A percentile compares a stretch with the other conserved stretches of the same genome.
Evolutionary conservation across 768 basidiomycete species (phyloP).

Genomic region (Podaxis carcinomalis): DNA sequence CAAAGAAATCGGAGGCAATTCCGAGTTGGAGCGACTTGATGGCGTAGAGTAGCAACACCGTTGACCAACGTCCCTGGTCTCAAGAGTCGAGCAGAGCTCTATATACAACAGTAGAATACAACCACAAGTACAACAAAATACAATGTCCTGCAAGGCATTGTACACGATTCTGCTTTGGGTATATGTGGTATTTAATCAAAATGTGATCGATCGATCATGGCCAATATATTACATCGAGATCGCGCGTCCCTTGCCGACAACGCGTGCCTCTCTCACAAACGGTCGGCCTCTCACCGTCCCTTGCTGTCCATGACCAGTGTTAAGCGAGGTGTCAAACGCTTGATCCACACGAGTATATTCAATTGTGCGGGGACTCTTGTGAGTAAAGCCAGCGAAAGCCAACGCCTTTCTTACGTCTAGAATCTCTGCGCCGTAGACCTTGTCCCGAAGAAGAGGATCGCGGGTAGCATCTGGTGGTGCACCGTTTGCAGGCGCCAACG

Average conservation of each 20-base stretch:
- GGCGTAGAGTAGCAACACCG: neutral
- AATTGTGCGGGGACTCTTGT: slow-evolving; percentile 81
- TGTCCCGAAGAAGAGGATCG: slow-evolving; percentile 85
- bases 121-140: neutral
- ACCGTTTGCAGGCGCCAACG: slow-evolving; percentile 85
- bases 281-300: slow-evolving; percentile 60
- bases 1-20: neutral
- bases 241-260: slow-evolving; percentile 69
- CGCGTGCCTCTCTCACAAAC: slow-evolving; percentile 55
- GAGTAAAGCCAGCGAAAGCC: slow-evolving; percentile 89
- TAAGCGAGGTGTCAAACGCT: slow-evolving; percentile 57
- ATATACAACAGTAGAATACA: neutral
- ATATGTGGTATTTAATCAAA: slow-evolving; percentile 11
- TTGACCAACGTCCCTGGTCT: neutral
- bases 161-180: slow-evolving; percentile 8
- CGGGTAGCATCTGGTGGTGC: slow-evolving; percentile 79
- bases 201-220: slow-evolving; percentile 20
- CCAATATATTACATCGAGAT: slow-evolving; percentile 65
- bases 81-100: neutral
- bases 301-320: slow-evolving; percentile 38
- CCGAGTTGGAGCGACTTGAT: neutral
- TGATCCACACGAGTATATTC: slow-evolving; percentile 73
- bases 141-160: neutral
- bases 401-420: slow-evolving; percentile 87
- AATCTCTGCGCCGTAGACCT: slow-evolving; percentile 80